Percentiles rank a stretch among this genome's conserved stretches.
Evolutionary conservation across 352 stramenopile genomes (phyloP).

Genomic region (Globisporangium recalcitrans): DNA sequence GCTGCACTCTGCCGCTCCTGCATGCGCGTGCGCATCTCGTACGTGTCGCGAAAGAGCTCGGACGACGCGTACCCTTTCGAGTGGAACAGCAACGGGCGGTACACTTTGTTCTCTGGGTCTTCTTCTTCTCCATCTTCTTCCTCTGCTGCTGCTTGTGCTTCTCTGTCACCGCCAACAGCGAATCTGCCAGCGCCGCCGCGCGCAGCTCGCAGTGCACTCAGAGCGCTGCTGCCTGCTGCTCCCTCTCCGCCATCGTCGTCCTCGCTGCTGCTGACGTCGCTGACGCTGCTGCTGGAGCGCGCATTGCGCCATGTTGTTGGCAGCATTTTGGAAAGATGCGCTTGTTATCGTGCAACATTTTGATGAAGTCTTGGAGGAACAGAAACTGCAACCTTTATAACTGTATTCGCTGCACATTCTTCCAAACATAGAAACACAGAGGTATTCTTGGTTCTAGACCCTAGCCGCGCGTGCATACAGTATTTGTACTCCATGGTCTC

Average conservation of each 20-base stretch:
- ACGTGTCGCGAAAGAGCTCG: slow-evolving; percentile 72
- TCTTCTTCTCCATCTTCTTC: slow-evolving; percentile 12
- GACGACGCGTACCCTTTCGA: slow-evolving; percentile 78
- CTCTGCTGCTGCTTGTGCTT: background rate
- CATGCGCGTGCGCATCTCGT: slow-evolving; percentile 72
- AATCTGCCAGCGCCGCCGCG: background rate
- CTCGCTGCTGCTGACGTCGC: slow-evolving; percentile 1
- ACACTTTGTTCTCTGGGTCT: slow-evolving; percentile 49
- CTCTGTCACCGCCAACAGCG: background rate
- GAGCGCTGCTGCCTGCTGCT: background rate
- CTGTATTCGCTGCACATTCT: no score
- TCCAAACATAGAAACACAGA: no score
- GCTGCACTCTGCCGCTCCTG: slow-evolving; percentile 11
- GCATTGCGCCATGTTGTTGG: slow-evolving; percentile 2
- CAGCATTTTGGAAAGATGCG: slow-evolving; percentile 9
- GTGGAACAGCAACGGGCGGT: slow-evolving; percentile 73
- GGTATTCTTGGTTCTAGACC: no score
- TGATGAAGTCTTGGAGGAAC: background rate
- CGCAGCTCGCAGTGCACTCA: background rate
- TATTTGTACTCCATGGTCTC: background rate
- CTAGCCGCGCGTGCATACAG: background rate
- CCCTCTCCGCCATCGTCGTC: background rate
- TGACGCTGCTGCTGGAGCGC: background rate
- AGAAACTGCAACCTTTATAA: no score
- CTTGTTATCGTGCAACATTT: background rate